Base-by-base conservation (phyloP, 1,284 basidiomycete species). In the Apiotrichum domesticum region DNA sequence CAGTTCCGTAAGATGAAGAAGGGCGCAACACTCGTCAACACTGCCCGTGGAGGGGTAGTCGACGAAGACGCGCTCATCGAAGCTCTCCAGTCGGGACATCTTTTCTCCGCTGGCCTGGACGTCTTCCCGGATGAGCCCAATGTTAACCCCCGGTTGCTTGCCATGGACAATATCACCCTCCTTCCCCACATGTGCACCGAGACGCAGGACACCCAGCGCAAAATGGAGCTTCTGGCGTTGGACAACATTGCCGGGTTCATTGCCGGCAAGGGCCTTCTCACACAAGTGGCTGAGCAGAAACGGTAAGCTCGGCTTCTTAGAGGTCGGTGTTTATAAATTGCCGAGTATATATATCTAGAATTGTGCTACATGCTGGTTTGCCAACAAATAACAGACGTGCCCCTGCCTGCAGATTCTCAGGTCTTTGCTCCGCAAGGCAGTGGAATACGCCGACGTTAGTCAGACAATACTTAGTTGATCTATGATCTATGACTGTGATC, bases 171-270 rank as follows among this genome's bases (percentile, higher is more conserved):
- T 65, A 85, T 90, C 61, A 87, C 86, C 13, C 80, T 95, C 11
- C 81, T 95, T 15, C 92, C 92, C 1, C 92, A 94, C 73, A 86
- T 94, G 85, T 92, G 91, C 41, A 92, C 90, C 2, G 87, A 90
- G 72, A 92, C 85, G 43, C 81, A 83, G 61, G 90, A 93, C 67
- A 82, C 87, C 3, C 88, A 90, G 71, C 83, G 83, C 65, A 83
- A 84, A 75, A 74, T 73, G 71, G 72, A 72, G 55, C 56, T 70
- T 32, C 64, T 71, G 10, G 69, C 68, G 13, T 61, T 75, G 47
- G 69, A 74, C 58, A 75, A 77, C 64, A 64, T 77, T 42, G 65
- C 66, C 43, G 67, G 72, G 29, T 73, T 70, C 35, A 42, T 76
- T n/a, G 54, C 55, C 21, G 74, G 74, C 43, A 67, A 75, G 54